phyloP scores from a whole-genome alignment of 345 rosid species.

The Rubroshorea leprosula region DNA sequence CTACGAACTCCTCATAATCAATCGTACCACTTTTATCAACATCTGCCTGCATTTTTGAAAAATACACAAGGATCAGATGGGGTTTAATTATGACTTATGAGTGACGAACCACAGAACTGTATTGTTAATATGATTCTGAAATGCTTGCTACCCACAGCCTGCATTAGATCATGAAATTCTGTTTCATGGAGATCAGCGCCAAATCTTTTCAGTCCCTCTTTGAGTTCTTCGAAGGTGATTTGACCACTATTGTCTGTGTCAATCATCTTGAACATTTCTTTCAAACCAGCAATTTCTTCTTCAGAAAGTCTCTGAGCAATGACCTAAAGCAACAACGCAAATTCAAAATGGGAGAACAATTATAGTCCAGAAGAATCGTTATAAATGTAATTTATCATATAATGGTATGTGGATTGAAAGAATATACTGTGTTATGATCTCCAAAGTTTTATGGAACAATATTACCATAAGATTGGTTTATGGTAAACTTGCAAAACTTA shows the following conservation, averaged over 20 bases:
- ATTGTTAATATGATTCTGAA: no score
- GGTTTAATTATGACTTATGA: background rate
- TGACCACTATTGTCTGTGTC: slow-evolving; percentile 71
- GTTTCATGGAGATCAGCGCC: slow-evolving; percentile 60
- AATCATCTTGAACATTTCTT: slow-evolving; percentile 58
- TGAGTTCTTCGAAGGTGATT: slow-evolving; percentile 74
- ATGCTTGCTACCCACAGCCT: slow-evolving; percentile 43
- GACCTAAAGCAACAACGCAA: slow-evolving; percentile 30
- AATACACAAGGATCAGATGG: background rate
- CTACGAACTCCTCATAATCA: slow-evolving; percentile 70
- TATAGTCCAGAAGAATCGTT: background rate
- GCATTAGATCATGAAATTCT: slow-evolving; percentile 61
- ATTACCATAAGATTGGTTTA: background rate
- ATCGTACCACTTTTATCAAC: slow-evolving; percentile 62
- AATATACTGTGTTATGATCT: background rate
- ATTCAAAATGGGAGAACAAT: slow-evolving; percentile 1
- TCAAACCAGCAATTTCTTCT: slow-evolving; percentile 73
- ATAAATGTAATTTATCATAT: background rate
- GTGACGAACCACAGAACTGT: no score
- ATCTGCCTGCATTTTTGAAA: slow-evolving; percentile 49
- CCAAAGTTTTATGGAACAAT: background rate
- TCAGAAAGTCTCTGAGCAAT: slow-evolving; percentile 69
- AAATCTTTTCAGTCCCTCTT: slow-evolving; percentile 54
- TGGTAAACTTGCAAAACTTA: slow-evolving; percentile 26
- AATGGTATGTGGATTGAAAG: no score